phyloP scores from a whole-genome alignment of 495 filamentous ascomycete species.

The Aspergillus heteromorphus region DNA sequence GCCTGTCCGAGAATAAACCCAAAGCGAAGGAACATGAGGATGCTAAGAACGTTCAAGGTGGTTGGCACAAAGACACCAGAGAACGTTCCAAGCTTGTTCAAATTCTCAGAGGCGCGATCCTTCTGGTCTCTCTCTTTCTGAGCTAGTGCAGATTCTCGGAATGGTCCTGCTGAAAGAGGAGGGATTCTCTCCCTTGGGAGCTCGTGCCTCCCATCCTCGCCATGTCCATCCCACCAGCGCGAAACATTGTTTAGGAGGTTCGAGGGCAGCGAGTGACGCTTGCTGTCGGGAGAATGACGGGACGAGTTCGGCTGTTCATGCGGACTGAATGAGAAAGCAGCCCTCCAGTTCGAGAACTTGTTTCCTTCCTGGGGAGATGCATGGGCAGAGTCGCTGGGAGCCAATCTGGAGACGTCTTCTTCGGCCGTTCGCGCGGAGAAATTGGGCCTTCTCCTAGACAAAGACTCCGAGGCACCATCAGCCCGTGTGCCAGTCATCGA shows the following conservation, averaged over 20 bases:
- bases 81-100: slow-evolving; percentile 64
- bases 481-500: slow-evolving; percentile 22
- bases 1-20: slow-evolving; percentile 74
- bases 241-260: slow-evolving; percentile 23
- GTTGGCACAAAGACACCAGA: slow-evolving; percentile 84
- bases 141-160: slow-evolving; percentile 25
- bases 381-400: slow-evolving; percentile 28
- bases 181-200: slow-evolving; percentile 3
- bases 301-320: slow-evolving; percentile 30
- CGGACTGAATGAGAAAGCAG: slow-evolving; percentile 19
- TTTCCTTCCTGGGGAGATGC: slow-evolving; percentile 18
- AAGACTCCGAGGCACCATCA: slow-evolving; percentile 22
- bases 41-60: slow-evolving; percentile 82
- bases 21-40: slow-evolving; percentile 87
- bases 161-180: slow-evolving; percentile 19
- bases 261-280: slow-evolving; percentile 17
- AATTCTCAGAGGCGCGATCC: slow-evolving; percentile 42
- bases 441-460: slow-evolving; percentile 42
- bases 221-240: slow-evolving; percentile 24
- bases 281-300: slow-evolving; percentile 11
- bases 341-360: slow-evolving; percentile 19
- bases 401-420: slow-evolving; percentile 50
- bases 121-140: slow-evolving; percentile 36
- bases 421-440: slow-evolving; percentile 51
- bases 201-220: slow-evolving; percentile 8